Base-by-base conservation (phyloP, 768 basidiomycete species). In the Lanmaoa rubissima region DNA sequence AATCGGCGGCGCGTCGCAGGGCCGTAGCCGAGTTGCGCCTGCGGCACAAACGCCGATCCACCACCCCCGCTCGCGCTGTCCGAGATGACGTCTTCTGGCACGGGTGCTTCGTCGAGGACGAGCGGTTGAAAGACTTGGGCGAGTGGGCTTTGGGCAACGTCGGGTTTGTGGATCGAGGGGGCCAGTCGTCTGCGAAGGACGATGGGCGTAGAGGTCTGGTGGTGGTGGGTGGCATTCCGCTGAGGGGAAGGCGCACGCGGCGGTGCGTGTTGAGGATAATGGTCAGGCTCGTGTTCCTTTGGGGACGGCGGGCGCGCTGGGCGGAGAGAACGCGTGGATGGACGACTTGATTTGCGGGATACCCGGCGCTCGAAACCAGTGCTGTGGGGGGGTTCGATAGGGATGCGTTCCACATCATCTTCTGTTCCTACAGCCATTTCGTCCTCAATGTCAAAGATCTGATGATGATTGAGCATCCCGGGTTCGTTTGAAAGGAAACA, bases 401-500 rank as follows among this genome's bases (percentile, higher is more conserved):
- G 10, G 13, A 39, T 36, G 24, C 12, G 55, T 47, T 56, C 58
- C 3, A 48, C 31, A 26, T 55, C 54, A 8, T 55, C 60, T 38
- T 67, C 62, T 0, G 48, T 35, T 5, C 38, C 65, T 4, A 46
- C 31, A 5, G 28, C 57, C 43, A 65, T 74, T 48, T 87, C 83
- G 17, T 88, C 87, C 65, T 87, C 87, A 12, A 93, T 78, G 60
- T 92, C 88, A 63, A 94, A 94, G 19, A 94, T 83, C 86, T 91
- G 53, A 42, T 19, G 24, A 17, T 51, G 9, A 19, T 6, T 65
- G 24, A 65, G 51, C 17, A 17, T 40, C 21, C 21, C 24, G 16
- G 0, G 13, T n/a, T 14, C 1, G 12, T 16, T 17, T 19, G 12
- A 21, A 54, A 42, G 35, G 26, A 36, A 40, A 53, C 14, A 28